Conservation (phyloP, 1,139 yeast genomes). For the Scheffersomyces insectosa region DNA sequence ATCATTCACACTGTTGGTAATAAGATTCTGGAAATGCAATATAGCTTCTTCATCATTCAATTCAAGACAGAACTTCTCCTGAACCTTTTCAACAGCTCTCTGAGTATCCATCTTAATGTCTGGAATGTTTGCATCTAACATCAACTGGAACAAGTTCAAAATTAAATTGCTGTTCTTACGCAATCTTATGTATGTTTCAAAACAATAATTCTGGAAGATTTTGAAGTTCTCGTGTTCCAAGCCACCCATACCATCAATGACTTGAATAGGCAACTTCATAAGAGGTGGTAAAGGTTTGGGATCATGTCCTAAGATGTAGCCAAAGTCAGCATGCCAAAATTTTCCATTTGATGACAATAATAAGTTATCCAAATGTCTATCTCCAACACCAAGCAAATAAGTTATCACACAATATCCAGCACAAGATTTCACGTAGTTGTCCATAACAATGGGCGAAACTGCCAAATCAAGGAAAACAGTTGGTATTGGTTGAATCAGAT, state of each 20-base stretch:
- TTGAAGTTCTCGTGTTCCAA: slow-evolving; percentile 79
- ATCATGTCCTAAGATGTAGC: slow-evolving; percentile 92
- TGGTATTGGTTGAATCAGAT: slow-evolving; percentile 19
- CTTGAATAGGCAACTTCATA: slow-evolving; percentile 96
- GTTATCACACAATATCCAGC: slow-evolving; percentile 99
- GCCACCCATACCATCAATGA: slow-evolving; percentile 98
- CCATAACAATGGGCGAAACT: slow-evolving; percentile 79
- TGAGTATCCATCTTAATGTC: slow-evolving; percentile 75
- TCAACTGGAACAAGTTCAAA: slow-evolving; percentile 84
- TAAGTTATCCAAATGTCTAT: slow-evolving; percentile 90
- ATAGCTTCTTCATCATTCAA: slow-evolving; percentile 96
- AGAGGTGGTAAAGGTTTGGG: slow-evolving; percentile 98
- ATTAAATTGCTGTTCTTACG: slow-evolving; percentile 89
- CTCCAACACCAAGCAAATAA: slow-evolving; percentile 93
- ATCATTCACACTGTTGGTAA: slow-evolving; percentile 92
- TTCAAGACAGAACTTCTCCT: slow-evolving; percentile 90
- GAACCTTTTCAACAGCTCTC: slow-evolving; percentile 82
- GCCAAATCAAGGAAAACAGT: slow-evolving; percentile 61
- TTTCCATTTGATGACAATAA: slow-evolving; percentile 69
- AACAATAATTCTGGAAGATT: slow-evolving; percentile 88
- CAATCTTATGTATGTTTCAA: slow-evolving; percentile 87
- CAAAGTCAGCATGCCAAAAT: slow-evolving; percentile 97
- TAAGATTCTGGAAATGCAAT: slow-evolving; percentile 86
- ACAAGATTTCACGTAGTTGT: slow-evolving; percentile 89
- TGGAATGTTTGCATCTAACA: slow-evolving; percentile 94